phyloP scores from a whole-genome alignment of 2,329 filamentous ascomycete genomes.

The Fusarium sambucinum region DNA sequence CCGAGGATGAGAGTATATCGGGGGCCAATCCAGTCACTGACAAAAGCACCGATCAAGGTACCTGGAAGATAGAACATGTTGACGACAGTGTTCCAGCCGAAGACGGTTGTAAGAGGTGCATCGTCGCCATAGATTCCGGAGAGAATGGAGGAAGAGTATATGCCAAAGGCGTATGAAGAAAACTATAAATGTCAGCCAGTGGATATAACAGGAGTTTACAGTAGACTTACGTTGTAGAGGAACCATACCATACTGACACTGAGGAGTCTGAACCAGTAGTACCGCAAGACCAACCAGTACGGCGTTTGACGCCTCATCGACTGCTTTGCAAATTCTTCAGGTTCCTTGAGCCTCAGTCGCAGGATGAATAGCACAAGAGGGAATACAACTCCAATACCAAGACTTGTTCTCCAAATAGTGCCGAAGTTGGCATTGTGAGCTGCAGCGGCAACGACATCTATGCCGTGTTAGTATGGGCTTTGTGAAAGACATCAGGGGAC shows the following conservation, averaged over 20 bases:
- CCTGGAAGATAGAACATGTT: conserved; percentile 92
- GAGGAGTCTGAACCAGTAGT: conserved; percentile 79
- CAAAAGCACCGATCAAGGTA: conserved; percentile 79
- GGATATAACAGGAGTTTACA: accelerated
- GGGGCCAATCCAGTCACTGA: conserved; percentile 83
- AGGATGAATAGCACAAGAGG: conserved; percentile 78
- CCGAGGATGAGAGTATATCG: conserved; percentile 78
- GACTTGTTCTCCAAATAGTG: conserved; percentile 83
- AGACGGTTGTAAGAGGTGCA: conserved; percentile 77
- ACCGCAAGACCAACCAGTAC: conserved; percentile 68
- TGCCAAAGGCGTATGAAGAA: conserved; percentile 84
- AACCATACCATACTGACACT: conserved; percentile 85
- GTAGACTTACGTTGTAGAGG: conserved; percentile 73
- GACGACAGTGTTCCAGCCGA: conserved; percentile 90
- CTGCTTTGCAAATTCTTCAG: conserved; percentile 79
- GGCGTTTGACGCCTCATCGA: conserved; percentile 74
- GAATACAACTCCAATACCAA: conserved; percentile 84
- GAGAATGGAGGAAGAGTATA: conserved; percentile 84
- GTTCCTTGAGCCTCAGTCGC: conserved; percentile 80
- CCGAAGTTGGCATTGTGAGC: conserved; percentile 72
- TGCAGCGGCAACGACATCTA: conserved; percentile 66
- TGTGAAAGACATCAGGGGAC: neutral
- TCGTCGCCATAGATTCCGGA: conserved; percentile 69
- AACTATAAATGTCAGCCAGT: conserved; percentile 61
- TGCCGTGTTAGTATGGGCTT: neutral